Base-by-base conservation (phyloP, 768 basidiomycete species). In the Suillus subalutaceus region DNA sequence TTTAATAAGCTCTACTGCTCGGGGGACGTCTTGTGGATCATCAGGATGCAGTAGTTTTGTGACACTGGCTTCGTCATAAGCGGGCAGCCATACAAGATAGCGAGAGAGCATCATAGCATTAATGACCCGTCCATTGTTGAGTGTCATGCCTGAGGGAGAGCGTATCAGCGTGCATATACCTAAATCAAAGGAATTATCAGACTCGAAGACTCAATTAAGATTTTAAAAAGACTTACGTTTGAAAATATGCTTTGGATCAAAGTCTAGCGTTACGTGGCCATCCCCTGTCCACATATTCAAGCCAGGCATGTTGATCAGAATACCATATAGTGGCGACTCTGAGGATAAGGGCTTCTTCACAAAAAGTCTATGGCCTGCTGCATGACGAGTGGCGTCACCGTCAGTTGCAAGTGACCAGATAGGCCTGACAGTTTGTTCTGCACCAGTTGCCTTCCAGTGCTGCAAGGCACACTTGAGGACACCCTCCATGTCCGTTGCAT, bases 181-280 rank as follows among this genome's bases (percentile, higher is more conserved):
- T 41, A 41, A 41, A 41, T 41, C 3, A 13, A 41, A 41, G 13
- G 13, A 15, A 41, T 41, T 41, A 13, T 41, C 2, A 15, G 40
- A 15, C 13, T 41, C 2, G 4, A 15, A 15, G 40, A 41, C 40
- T 41, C 13, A 15, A 41, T 41, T 13, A 15, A 41, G 13, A 40
- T 3, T 40, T 32, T 32, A 32, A 40, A 40, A 40, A 40, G n/a
- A 40, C 41, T 26, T 63, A 70, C 67, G 35, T 55, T 72, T 72
- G 48, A 68, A 57, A 4, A 68, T 26, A 37, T 72, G 71, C 46
- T 69, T 68, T 13, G 16, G 64, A 56, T 72, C 71, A 58, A 66
- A 67, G 43, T 68, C 70, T 23, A 65, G 38, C 0, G 63, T 70
- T 4, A 68, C 65, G 3, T 59, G 18, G 30, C 56, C 30, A 15